Evolutionary conservation across 2,329 filamentous ascomycete species (phyloP), one percentile per base, ranked within the genome.

Genomic region (Aurifilum marmelostoma): DNA sequence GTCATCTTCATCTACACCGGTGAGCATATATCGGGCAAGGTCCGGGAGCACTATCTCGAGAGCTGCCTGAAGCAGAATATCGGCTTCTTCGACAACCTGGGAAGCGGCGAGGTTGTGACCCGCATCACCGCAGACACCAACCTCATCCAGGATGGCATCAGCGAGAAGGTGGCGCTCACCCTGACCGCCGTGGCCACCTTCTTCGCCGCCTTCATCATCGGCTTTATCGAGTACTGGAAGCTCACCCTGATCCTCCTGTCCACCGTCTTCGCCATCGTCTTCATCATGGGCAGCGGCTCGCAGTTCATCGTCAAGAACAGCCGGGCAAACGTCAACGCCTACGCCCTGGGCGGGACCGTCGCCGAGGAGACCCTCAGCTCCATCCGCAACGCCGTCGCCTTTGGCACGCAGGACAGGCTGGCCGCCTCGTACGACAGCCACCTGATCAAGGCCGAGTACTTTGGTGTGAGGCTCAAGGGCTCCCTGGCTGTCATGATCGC

Each of bases 331-430:
- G 84, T 97, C 63, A 84, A 91, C 65, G 88, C 93, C 0, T 97
- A 97, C 75, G 94, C 93, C 34, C 84, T 89, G 63, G 95, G 94
- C 72, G 95, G 94, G 68, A 94, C 91, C 1, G 87, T 98, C 16
- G 95, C 93, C 4, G 96, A 98, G 76, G 96, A 99, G 80, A 95
- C 97, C 66, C 87, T 99, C 75, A 94, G 93, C 78, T 97, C 94
- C 1, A 91, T 98, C 73, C 90, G 96, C 72, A 98, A 97, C 76
- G 92, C 95, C 8, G 89, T 93, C 9, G 96, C 96, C 39, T 99
- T 97, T 76, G 93, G 93, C 58, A 97, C 94, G 0, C 94, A 98
- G 79, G 92, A 95, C 67, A 94, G 95, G 72, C 86, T 98, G n/a
- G 93, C 95, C 14, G 86, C 86, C 71, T 91, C 95, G 78, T 98